These are phyloP conservation scores for Chloranthus sessilifolius DNA, from an alignment of 164 flowering plant species.

Conservation along the genomic window DNA sequence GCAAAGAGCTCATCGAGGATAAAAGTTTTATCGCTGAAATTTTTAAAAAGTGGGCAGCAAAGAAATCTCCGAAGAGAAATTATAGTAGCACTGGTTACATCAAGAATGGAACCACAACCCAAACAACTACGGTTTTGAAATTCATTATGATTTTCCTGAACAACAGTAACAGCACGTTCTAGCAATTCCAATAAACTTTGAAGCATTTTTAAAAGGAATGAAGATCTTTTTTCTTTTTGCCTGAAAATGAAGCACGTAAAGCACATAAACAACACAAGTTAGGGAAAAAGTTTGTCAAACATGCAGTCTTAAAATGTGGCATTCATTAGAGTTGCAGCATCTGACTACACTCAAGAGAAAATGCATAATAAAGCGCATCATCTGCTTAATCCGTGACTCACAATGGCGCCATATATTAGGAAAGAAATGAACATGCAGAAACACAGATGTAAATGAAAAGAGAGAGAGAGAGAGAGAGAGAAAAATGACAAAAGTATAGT, in stretches of 20 bases:
- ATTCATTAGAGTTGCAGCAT: no score
- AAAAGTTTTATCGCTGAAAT: constrained; percentile 24
- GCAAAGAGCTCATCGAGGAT: constrained; percentile 20
- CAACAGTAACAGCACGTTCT: constrained; percentile 34
- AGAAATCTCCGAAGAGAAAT: constrained; percentile 46
- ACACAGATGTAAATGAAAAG: no score
- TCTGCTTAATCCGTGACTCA: no score
- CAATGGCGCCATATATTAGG: no score
- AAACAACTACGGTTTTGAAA: constrained; percentile 25
- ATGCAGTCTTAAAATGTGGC: no score
- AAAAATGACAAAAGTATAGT: no score
- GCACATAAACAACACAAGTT: constrained; percentile 2
- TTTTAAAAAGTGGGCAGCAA: constrained; percentile 43
- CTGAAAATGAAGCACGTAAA: constrained; percentile 49
- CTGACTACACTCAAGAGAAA: no score
- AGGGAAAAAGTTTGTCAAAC: no score
- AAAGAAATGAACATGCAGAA: no score
- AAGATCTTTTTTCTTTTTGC: constrained; percentile 36
- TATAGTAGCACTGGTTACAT: constrained; percentile 24
- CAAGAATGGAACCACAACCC: constrained; percentile 27
- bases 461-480: no score
- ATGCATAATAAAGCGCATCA: no score
- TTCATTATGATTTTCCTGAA: constrained; percentile 36
- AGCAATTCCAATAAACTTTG: constrained; percentile 37
- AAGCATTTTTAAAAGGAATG: constrained; percentile 38